Evolutionary conservation across 2,329 filamentous ascomycete species (phyloP).

Genomic region (Pseudonectria buxi): DNA sequence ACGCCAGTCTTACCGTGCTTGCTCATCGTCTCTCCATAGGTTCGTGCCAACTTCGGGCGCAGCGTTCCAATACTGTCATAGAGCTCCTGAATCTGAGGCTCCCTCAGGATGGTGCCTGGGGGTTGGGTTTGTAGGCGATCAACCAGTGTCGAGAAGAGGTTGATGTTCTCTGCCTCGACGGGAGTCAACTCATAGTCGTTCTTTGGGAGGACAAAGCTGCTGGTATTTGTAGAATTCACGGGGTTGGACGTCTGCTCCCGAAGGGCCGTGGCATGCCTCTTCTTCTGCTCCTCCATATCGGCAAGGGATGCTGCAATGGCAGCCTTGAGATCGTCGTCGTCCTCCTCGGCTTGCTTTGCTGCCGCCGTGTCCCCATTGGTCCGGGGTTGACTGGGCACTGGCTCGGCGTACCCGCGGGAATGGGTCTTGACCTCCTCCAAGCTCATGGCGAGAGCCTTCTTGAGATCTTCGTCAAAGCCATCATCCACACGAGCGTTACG

Average conservation of each 20-base stretch:
- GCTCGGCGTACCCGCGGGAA: conserved; percentile 65
- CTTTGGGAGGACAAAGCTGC: conserved; percentile 59
- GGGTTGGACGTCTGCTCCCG: conserved; percentile 64
- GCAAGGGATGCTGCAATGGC: conserved; percentile 91
- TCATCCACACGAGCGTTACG: conserved; percentile 82
- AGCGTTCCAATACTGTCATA: conserved; percentile 96
- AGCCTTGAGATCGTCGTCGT: conserved; percentile 87
- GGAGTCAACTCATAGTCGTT: conserved; percentile 92
- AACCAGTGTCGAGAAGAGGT: conserved; percentile 87
- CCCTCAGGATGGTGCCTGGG: conserved; percentile 88
- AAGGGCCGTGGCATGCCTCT: conserved; percentile 74
- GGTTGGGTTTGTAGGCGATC: conserved; percentile 93
- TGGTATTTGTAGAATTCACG: conserved; percentile 29
- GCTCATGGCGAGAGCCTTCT: conserved; percentile 92
- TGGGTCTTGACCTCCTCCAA: conserved; percentile 83
- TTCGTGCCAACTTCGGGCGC: conserved; percentile 86
- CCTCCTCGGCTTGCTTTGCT: conserved; percentile 61
- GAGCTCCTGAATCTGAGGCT: conserved; percentile 95
- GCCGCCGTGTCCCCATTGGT: conserved; percentile 29
- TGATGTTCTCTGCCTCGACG: conserved; percentile 95
- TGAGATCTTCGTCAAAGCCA: conserved; percentile 90
- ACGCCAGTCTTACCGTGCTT: conserved; percentile 70
- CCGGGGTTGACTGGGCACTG: conserved; percentile 32
- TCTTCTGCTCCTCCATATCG: conserved; percentile 98
- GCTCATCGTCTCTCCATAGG: conserved; percentile 98